Base-by-base conservation (phyloP, 345 rosid species). In the Dovyalis caffra region DNA sequence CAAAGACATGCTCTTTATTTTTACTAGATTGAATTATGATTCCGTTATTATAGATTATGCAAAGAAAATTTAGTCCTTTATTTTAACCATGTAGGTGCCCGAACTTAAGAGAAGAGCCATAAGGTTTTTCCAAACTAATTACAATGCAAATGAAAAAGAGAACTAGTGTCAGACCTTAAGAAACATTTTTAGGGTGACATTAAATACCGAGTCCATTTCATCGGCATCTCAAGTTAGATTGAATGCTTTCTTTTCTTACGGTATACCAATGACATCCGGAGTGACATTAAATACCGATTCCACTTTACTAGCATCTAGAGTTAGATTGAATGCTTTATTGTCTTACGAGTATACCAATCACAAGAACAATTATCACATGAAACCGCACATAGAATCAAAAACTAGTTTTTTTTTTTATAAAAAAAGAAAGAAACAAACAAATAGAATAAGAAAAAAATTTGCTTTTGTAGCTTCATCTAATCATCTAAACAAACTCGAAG, bases 151-250 rank as follows among this genome's bases (percentile, higher is more conserved):
- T 47, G 21, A 64, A 5, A 61, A 62, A 35, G 28, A 34, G 37
- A 61, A 38, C 33, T 6, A 21, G 58, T 34, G 23, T 18, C 58
- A 21, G 21, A 86, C 92, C 93, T 88, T 83, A 37, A 91, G 85
- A 77, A 91, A 91, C 92, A 91, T 91, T 65, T 89, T 90, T 29
- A 88, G 73, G 0, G 94, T 91, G 18, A 74, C 88, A 78, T 91
- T 88, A 12, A 89, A 88, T 64, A 91, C 80, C 1, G 80, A 85
- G 80, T 91, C 87, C 10, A 87, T 90, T 81, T 90, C 92, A 35
- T 76, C 75, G 35, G 87, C 79, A 85, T 77, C 80, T 15, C 57
- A 84, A 20, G 69, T n/a, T 20, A 90, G 92, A 64, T 38, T 61
- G 85, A 79, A 89, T 6, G 85, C 79, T 10, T 81, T 71, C 74